A percentile compares a stretch with the other conserved stretches of the same genome.
Conservation (phyloP, 192 early-diverging fungal genomes). For the Pilobolus umbonatus region DNA sequence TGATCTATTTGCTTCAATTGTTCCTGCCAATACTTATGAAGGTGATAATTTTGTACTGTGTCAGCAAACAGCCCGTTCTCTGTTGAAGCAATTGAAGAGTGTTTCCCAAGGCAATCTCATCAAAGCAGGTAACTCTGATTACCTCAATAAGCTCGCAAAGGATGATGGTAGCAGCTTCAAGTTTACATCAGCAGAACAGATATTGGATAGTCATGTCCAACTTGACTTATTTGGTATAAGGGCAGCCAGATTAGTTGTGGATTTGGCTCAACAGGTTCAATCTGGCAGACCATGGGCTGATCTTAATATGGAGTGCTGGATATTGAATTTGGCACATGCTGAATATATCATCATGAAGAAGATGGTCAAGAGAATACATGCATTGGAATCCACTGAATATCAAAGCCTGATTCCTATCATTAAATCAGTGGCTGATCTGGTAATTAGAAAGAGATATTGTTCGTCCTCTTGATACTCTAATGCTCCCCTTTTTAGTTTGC, state of each 20-base stretch:
- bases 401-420: conserved; percentile 25
- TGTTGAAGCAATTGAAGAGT: conserved; percentile 58
- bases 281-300: conserved; percentile 61
- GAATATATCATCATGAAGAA: conserved; percentile 65
- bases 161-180: conserved; percentile 18
- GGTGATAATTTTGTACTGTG: conserved; percentile 64
- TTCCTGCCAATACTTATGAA: conserved; percentile 57
- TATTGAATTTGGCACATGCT: conserved; percentile 65
- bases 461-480: too few species aligned
- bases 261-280: conserved; percentile 50
- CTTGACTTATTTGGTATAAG: conserved; percentile 63
- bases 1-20: conserved; percentile 54
- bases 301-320: conserved; percentile 66
- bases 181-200: conserved; percentile 20
- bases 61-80: conserved; percentile 70
- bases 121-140: conserved; percentile 28
- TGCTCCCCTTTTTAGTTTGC: too few species aligned
- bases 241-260: conserved; percentile 55
- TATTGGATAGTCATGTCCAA: conserved; percentile 53
- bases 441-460: too few species aligned
- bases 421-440: conserved; percentile 21
- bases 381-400: too few species aligned
- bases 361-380: conserved; percentile 50
- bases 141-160: conserved; percentile 27
- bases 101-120: conserved; percentile 37